Conservation (phyloP, 306 rosid species). For the Begonia peltatifolia region DNA sequence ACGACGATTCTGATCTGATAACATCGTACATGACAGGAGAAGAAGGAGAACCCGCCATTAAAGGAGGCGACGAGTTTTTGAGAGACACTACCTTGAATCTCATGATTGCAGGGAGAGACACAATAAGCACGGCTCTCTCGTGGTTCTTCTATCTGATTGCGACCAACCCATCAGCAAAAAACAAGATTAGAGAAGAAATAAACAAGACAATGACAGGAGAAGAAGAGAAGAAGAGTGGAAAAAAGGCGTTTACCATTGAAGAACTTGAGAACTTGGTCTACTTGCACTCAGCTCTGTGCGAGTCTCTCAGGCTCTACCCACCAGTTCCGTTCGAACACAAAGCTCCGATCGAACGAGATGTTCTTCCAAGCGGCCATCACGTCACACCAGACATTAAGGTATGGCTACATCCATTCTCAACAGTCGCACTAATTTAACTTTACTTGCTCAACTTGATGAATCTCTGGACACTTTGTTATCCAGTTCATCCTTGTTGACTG, state of each 20-base stretch:
- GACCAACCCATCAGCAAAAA: slow-evolving; percentile 7
- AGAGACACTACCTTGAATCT: slow-evolving; percentile 11
- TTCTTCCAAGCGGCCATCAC: slow-evolving; percentile 40
- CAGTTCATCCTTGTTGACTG: no score
- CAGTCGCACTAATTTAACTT: no score
- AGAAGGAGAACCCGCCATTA: not conserved
- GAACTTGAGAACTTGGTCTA: slow-evolving; percentile 16
- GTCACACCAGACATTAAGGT: slow-evolving; percentile 2
- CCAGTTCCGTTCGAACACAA: slow-evolving; percentile 27
- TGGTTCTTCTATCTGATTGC: slow-evolving; percentile 20
- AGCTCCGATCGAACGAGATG: slow-evolving; percentile 13
- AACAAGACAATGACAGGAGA: not conserved
- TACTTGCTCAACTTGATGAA: no score
- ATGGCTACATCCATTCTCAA: no score
- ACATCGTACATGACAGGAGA: slow-evolving; percentile 8
- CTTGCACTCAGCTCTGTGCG: slow-evolving; percentile 40
- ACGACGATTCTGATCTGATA: slow-evolving; percentile 9
- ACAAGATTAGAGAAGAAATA: slow-evolving; percentile 18
- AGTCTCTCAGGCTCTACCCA: slow-evolving; percentile 40
- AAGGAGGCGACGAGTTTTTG: slow-evolving; percentile 6
- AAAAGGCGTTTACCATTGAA: not conserved
- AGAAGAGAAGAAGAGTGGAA: not conserved
- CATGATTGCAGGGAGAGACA: slow-evolving; percentile 12
- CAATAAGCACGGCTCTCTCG: slow-evolving; percentile 5
- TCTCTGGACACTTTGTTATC: no score